Base-by-base conservation (phyloP, 75 land plant genomes). In the Isoetes taiwanensis region DNA sequence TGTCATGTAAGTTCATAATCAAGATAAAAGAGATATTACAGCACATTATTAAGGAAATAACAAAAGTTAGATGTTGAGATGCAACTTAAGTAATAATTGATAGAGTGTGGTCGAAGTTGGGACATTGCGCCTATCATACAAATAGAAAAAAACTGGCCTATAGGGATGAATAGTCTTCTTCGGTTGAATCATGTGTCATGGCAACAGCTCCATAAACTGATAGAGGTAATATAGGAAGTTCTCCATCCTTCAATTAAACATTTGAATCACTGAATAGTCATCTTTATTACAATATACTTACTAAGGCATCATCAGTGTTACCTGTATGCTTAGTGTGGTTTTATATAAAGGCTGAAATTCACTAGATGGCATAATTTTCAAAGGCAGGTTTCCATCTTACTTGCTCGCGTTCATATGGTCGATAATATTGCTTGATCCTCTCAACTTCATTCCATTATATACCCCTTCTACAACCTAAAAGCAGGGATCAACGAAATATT, bases 181-280 rank as follows among this genome's bases (percentile, higher is more conserved):
- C 76, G 41, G 38, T 76, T 54, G 70, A 62, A 58, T 64, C 85
- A 56, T 91, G 94, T 33, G 97, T 84, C 97, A 91, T 91, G 8
- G 88, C 97, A 65, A 91, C 85, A 20, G 97, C 85, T 54, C 97
- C 97, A 68, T 91, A 91, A 9, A 91, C 97, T 32, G 97, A 91
- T 33, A 91, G 62, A 0, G 97, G 97, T 60, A 91, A 77, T 30
- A 91, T 85, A 14, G 97, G 97, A 61, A 91, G 57, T 37, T 91
- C 94, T 2, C 97, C 94, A 72, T 91, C 97, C 95, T 88, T 58
- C 52, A 30, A 55, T 21, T 37, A 3, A 2, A 3, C 1, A 35
- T 16, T 32, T 41, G 50, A 24, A 56, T 56, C 10, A 19, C 11
- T 56, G 19, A 41, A 56, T 21, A 32, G 5, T 17, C 21, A 56